phyloP scores from a whole-genome alignment of 805 yeast species.

The Torulaspora franciscae region DNA sequence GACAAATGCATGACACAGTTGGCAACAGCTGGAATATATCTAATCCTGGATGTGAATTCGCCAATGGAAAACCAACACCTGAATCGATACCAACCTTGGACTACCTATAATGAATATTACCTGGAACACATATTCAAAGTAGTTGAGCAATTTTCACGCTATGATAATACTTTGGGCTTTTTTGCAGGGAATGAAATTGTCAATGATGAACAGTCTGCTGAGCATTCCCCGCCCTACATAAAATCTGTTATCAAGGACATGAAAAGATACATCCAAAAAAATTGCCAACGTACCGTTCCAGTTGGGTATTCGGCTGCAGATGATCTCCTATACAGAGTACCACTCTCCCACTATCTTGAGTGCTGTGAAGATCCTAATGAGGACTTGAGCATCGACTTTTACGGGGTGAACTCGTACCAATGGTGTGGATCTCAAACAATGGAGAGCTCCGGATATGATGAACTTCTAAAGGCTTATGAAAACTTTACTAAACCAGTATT shows the following conservation, averaged over 20 bases:
- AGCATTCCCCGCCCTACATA: conserved; percentile 64
- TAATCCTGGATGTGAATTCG: conserved; percentile 86
- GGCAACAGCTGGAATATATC: conserved; percentile 88
- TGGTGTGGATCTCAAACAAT: conserved; percentile 96
- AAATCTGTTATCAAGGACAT: conserved; percentile 79
- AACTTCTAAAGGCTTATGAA: conserved; percentile 65
- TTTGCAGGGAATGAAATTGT: conserved; percentile 91
- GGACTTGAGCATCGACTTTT: conserved; percentile 69
- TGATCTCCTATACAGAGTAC: conserved; percentile 68
- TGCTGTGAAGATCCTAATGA: conserved; percentile 51
- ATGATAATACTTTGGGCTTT: conserved; percentile 84
- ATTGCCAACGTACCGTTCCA: conserved; percentile 66
- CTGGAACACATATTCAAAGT: conserved; percentile 71
- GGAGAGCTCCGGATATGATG: conserved; percentile 66
- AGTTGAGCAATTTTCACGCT: conserved; percentile 73
- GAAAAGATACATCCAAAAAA: conserved; percentile 58
- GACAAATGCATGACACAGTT: conserved; percentile 87
- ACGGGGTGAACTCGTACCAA: conserved; percentile 89
- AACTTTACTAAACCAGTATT: conserved; percentile 73
- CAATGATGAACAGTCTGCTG: conserved; percentile 70
- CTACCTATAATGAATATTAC: conserved; percentile 66
- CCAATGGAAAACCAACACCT: conserved; percentile 74
- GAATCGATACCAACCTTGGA: conserved; percentile 93
- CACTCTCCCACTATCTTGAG: conserved; percentile 75
- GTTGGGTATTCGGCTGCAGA: conserved; percentile 97